These are phyloP conservation scores for Globisporangium solare DNA, from an alignment of 352 stramenopile species.

Conservation along the genomic window DNA sequence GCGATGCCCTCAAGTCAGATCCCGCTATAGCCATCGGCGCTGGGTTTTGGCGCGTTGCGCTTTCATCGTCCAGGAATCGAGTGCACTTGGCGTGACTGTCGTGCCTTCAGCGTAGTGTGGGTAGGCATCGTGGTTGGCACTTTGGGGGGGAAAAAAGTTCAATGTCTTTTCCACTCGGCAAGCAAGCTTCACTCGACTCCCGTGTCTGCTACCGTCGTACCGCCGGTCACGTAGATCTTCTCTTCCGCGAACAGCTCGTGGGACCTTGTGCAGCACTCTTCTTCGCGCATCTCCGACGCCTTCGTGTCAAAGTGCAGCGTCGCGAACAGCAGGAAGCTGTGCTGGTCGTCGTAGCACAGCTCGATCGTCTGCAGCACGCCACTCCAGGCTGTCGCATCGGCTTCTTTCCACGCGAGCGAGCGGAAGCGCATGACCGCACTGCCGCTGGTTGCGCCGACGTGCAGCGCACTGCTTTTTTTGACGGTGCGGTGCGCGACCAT, in stretches of 20 bases:
- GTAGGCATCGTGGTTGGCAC: too few relatives aligned
- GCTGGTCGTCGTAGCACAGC: slow-evolving; percentile 55
- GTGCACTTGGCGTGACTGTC: too few relatives aligned
- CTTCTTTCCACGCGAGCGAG: slow-evolving; percentile 88
- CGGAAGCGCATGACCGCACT: slow-evolving; percentile 73
- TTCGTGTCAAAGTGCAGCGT: slow-evolving; percentile 49
- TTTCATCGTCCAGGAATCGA: too few relatives aligned
- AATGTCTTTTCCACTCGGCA: too few relatives aligned
- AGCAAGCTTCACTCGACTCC: too few relatives aligned
- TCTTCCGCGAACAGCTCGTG: slow-evolving; percentile 33
- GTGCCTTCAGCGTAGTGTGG: too few relatives aligned
- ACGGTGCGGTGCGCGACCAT: slow-evolving; percentile 26
- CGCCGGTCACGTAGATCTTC: slow-evolving; percentile 5
- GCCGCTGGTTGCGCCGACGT: slow-evolving; percentile 54
- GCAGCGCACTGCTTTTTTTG: slow-evolving; percentile 15
- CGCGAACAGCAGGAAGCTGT: slow-evolving; percentile 57
- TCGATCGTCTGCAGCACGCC: slow-evolving; percentile 77
- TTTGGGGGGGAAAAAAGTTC: too few relatives aligned
- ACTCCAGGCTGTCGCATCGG: slow-evolving; percentile 79
- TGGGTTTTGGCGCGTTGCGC: too few relatives aligned
- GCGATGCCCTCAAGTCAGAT: too few relatives aligned
- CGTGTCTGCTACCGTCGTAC: neutral
- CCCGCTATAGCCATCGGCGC: too few relatives aligned
- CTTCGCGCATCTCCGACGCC: slow-evolving; percentile 28
- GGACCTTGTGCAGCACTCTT: slow-evolving; percentile 39